Conservation (phyloP, 371 early-diverging fungal genomes). For the Saksenaea vasiformis region DNA sequence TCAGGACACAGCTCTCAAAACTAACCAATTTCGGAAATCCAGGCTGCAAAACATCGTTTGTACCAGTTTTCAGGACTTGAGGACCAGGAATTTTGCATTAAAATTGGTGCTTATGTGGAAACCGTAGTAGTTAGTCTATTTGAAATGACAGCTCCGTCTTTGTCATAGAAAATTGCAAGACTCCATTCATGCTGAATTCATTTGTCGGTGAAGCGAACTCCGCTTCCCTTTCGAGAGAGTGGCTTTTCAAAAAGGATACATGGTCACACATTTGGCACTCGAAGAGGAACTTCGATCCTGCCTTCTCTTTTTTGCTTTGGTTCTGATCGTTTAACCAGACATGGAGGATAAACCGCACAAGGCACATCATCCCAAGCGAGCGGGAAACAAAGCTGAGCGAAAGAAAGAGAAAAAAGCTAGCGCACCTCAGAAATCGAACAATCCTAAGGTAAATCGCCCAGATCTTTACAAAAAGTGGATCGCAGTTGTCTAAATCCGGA, state of each 20-base stretch:
- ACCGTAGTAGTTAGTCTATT: too few species aligned
- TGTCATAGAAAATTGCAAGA: too few species aligned
- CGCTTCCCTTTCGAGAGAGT: background rate
- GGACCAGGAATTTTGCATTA: too few species aligned
- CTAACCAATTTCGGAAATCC: too few species aligned
- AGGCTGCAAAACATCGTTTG: too few species aligned
- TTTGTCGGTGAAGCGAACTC: background rate
- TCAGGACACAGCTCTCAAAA: too few species aligned
- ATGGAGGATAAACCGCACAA: constrained; percentile 74
- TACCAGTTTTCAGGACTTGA: too few species aligned
- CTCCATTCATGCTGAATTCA: too few species aligned
- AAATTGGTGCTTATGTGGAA: too few species aligned
- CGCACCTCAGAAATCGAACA: constrained; percentile 81
- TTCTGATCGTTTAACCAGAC: background rate
- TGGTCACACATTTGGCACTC: constrained; percentile 7
- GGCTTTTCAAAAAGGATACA: background rate
- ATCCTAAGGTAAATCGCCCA: constrained; percentile 71
- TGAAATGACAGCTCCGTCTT: too few species aligned
- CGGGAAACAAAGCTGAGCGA: constrained; percentile 87
- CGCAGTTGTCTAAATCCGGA: background rate
- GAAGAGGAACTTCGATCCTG: background rate
- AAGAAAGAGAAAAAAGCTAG: constrained; percentile 65
- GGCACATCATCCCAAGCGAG: constrained; percentile 80
- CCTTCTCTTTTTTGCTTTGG: constrained; percentile 2
- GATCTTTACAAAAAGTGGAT: background rate